phyloP scores from a whole-genome alignment of 805 yeast genomes.

The Nakazawaea wyomingensis region DNA sequence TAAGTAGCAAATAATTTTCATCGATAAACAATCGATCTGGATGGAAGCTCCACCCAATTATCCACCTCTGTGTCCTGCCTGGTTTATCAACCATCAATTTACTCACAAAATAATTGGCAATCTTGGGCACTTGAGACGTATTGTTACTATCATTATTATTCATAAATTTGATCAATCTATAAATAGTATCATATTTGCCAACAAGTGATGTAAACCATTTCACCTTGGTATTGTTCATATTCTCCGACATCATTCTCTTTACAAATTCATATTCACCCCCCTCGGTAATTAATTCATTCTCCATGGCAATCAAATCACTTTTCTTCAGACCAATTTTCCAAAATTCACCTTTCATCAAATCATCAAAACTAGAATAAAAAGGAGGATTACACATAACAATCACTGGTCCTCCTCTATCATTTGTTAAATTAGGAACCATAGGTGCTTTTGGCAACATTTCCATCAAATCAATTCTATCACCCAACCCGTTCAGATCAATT shows the following conservation, averaged over 20 bases:
- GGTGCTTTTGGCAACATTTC: conserved; percentile 7
- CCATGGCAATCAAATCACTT: conserved; percentile 26
- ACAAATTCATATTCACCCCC: conserved; percentile 46
- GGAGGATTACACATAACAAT: conserved; percentile 51
- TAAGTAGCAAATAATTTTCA: no score
- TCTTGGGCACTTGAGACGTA: no score
- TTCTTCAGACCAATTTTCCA: conserved; percentile 19
- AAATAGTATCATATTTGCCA: conserved; percentile 18
- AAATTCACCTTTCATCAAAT: conserved; percentile 10
- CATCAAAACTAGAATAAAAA: conserved; percentile 32
- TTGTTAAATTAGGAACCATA: not conserved
- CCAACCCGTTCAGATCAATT: conserved; percentile 24
- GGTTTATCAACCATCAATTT: conserved; percentile 8
- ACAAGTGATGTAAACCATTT: conserved; percentile 35
- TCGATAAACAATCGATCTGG: conserved; percentile 3
- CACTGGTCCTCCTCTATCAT: conserved; percentile 15
- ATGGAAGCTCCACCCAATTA: conserved; percentile 31
- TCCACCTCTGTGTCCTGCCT: conserved; percentile 29
- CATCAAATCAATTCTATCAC: conserved; percentile 16
- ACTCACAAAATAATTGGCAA: conserved; percentile 23
- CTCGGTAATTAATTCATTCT: conserved; percentile 32
- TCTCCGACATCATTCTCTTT: conserved; percentile 28
- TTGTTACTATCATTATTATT: no score
- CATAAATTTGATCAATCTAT: conserved; percentile 13
- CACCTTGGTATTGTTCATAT: conserved; percentile 17